Evolutionary conservation across 2,329 filamentous ascomycete genomes (phyloP).

Genomic region (Graphilbum sp.): DNA sequence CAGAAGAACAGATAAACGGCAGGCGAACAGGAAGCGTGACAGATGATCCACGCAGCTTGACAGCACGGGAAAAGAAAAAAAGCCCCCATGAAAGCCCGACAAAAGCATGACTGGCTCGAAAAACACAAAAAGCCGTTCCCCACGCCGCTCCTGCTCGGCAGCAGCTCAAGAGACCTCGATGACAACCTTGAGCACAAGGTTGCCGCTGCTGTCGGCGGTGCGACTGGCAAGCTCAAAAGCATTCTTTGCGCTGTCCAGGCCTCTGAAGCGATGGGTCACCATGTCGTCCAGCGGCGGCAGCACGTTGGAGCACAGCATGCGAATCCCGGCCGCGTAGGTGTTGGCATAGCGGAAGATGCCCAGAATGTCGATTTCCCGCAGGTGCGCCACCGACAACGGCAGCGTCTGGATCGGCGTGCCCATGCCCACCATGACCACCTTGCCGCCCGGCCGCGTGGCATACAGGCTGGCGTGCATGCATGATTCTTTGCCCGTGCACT

Average conservation of each 20-base stretch:
- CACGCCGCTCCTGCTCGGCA: too few species aligned
- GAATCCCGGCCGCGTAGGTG: constrained; percentile 57
- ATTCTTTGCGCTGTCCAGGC: constrained; percentile 41
- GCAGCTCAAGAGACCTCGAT: constrained; percentile 26
- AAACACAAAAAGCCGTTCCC: too few species aligned
- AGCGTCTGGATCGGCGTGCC: constrained; percentile 61
- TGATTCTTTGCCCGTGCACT: constrained; percentile 60
- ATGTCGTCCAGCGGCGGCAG: constrained; percentile 51
- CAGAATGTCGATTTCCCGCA: constrained; percentile 63
- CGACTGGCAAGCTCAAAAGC: constrained; percentile 57
- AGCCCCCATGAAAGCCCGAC: too few species aligned
- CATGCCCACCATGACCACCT: constrained; percentile 65
- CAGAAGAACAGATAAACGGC: too few species aligned
- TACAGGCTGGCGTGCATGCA: constrained; percentile 65
- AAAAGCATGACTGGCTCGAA: too few species aligned
- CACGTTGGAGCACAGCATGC: constrained; percentile 33
- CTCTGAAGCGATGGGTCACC: constrained; percentile 57
- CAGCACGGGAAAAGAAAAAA: too few species aligned
- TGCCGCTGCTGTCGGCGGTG: constrained; percentile 50
- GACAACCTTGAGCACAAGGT: constrained; percentile 57
- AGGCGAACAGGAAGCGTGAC: too few species aligned
- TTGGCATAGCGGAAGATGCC: constrained; percentile 66
- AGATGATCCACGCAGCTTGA: too few species aligned
- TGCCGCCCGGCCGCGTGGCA: constrained; percentile 52
- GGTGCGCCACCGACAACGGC: constrained; percentile 53